A percentile compares a stretch with the other conserved stretches of the same genome.
Conservation (phyloP, 352 stramenopile species). For the Phytophthora citrophthora region DNA sequence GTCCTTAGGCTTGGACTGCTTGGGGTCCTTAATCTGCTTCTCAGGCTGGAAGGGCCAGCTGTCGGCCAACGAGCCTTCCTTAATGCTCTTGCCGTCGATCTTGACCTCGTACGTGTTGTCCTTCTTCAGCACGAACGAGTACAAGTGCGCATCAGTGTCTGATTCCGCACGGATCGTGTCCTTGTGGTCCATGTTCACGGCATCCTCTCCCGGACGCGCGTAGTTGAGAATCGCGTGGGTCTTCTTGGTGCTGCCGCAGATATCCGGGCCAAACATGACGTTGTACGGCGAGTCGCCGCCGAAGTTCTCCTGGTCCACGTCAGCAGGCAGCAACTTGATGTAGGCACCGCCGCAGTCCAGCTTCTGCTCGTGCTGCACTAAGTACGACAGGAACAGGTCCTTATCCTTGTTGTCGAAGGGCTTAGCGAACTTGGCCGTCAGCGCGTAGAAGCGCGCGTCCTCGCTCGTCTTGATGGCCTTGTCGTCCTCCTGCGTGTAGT, state of each 20-base stretch:
- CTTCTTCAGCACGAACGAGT: constrained; percentile 97
- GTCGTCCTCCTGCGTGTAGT: constrained; percentile 89
- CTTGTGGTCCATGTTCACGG: constrained; percentile 92
- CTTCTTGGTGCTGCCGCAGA: constrained; percentile 96
- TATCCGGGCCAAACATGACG: constrained; percentile 99
- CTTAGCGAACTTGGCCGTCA: constrained; percentile 92
- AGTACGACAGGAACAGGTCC: constrained; percentile 96
- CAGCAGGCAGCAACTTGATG: constrained; percentile 97
- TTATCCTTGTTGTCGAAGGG: constrained; percentile 91
- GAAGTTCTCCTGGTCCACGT: constrained; percentile 94
- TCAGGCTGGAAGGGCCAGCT: constrained; percentile 96
- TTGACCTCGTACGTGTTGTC: constrained; percentile 98
- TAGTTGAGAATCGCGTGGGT: constrained; percentile 99
- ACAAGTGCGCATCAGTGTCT: constrained; percentile 95
- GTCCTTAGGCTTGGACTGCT: constrained; percentile 96
- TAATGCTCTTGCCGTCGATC: constrained; percentile 96
- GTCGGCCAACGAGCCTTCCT: constrained; percentile 91
- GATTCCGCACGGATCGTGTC: constrained; percentile 79
- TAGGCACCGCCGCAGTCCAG: constrained; percentile 99
- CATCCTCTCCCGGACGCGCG: constrained; percentile 94
- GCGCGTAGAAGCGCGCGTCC: constrained; percentile 97
- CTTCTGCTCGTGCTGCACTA: constrained; percentile 99
- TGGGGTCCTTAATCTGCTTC: constrained; percentile 98
- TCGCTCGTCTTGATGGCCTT: constrained; percentile 96
- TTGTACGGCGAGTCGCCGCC: constrained; percentile 95